Percentiles rank a stretch among this genome's conserved stretches.
Conservation (phyloP, 2,329 filamentous ascomycete species). For the Phialophora chinensis region DNA sequence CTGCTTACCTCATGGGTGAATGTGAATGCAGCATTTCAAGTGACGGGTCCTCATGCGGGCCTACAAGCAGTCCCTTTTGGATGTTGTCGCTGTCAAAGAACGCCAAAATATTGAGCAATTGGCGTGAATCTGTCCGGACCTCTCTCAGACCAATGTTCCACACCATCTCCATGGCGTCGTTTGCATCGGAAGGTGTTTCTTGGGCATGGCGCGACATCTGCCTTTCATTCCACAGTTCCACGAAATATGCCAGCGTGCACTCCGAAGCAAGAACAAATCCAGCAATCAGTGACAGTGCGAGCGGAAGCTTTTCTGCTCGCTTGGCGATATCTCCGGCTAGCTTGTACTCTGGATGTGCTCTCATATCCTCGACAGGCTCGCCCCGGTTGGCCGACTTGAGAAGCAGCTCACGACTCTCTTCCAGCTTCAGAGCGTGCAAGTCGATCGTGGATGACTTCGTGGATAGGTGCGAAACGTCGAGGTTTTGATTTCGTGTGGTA, state of each 20-base stretch:
- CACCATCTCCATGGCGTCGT: conserved; percentile 7
- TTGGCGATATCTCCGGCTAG: conserved; percentile 9
- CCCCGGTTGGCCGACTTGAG: background rate
- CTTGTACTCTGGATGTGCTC: conserved; percentile 3
- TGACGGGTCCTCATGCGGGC: conserved; percentile 2
- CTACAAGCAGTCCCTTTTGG: background rate
- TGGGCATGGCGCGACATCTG: background rate
- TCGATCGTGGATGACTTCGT: background rate
- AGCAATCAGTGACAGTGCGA: conserved; percentile 6
- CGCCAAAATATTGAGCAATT: conserved; percentile 9
- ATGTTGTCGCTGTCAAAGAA: conserved; percentile 9
- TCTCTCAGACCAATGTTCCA: conserved; percentile 9
- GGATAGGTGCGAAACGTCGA: background rate
- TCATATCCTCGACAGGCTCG: conserved; percentile 1
- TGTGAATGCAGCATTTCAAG: background rate
- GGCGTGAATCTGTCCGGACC: background rate
- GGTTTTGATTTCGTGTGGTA: background rate
- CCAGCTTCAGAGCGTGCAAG: conserved; percentile 3
- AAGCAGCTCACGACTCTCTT: background rate
- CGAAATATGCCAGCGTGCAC: conserved; percentile 1
- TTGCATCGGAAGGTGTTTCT: background rate
- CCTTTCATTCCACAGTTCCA: conserved; percentile 1
- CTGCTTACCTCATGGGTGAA: background rate
- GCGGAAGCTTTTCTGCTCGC: conserved; percentile 2
- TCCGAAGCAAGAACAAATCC: conserved; percentile 5